Conservation (phyloP, 208 protist species). For the Crithidia expoeki region DNA sequence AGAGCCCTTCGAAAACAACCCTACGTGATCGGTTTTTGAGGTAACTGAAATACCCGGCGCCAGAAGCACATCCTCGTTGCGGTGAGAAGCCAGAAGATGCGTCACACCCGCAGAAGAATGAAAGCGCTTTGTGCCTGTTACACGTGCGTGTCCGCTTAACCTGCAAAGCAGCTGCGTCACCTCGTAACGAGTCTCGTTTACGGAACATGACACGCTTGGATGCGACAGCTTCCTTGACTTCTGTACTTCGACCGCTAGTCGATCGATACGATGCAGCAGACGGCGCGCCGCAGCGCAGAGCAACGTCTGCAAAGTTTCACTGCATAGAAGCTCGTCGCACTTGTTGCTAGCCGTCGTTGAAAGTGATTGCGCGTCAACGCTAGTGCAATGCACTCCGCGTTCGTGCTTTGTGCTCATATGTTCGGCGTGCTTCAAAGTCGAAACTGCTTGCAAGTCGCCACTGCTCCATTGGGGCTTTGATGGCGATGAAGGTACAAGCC, state of each 20-base stretch:
- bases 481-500: background rate
- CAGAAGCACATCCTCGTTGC: background rate
- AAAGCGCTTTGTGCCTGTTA: background rate
- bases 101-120: background rate
- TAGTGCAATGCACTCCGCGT: too few species aligned
- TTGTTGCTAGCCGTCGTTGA: background rate
- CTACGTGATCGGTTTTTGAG: too few species aligned
- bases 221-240: background rate
- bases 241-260: background rate
- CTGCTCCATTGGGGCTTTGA: too few species aligned
- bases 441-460: too few species aligned
- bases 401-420: too few species aligned
- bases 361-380: too few species aligned
- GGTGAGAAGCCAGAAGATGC: background rate
- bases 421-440: background rate
- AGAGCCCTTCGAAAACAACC: too few species aligned
- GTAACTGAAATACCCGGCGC: too few species aligned
- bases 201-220: background rate
- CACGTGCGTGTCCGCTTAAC: background rate
- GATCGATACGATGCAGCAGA: background rate
- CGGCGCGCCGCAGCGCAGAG: background rate
- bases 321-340: background rate
- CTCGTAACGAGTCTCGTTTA: background rate
- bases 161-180: slow-evolving; percentile 8
- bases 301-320: background rate